Evolutionary conservation across 2,329 filamentous ascomycete species (phyloP).

Genomic region (Exophiala sp.): DNA sequence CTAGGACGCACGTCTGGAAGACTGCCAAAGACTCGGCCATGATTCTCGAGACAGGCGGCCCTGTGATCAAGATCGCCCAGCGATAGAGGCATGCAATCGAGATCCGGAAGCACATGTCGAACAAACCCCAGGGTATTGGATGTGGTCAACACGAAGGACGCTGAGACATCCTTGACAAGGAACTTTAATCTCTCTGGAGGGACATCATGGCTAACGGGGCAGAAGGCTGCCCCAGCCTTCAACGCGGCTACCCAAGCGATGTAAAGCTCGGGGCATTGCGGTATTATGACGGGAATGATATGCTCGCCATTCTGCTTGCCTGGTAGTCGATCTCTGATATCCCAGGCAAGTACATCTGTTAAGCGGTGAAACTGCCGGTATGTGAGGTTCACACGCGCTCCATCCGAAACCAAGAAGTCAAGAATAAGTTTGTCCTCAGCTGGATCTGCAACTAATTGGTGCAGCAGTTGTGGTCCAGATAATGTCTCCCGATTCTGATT

Average conservation of each 20-base stretch:
- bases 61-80: conserved; percentile 7
- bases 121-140: conserved; percentile 31
- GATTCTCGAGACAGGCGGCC: not conserved
- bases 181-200: conserved; percentile 72
- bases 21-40: not conserved
- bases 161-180: conserved; percentile 70
- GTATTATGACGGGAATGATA: conserved; percentile 69
- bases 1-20: conserved; percentile 36
- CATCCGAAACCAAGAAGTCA: conserved; percentile 54
- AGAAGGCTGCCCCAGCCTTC: conserved; percentile 78
- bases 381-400: conserved; percentile 45
- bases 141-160: conserved; percentile 62
- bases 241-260: conserved; percentile 69
- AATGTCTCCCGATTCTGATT: conserved; percentile 51
- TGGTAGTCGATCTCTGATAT: conserved; percentile 24
- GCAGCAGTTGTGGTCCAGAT: conserved; percentile 52
- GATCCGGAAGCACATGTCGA: conserved; percentile 17
- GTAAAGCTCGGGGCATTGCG: conserved; percentile 72
- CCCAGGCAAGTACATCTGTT: conserved; percentile 28
- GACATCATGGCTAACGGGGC: conserved; percentile 71
- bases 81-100: conserved; percentile 41
- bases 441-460: conserved; percentile 54
- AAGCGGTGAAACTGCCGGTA: conserved; percentile 52
- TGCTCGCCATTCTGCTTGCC: conserved; percentile 3
- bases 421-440: conserved; percentile 49